These are phyloP conservation scores for Trypanosoma platydactyli DNA, from an alignment of 208 protist species.

Conservation along the genomic window DNA sequence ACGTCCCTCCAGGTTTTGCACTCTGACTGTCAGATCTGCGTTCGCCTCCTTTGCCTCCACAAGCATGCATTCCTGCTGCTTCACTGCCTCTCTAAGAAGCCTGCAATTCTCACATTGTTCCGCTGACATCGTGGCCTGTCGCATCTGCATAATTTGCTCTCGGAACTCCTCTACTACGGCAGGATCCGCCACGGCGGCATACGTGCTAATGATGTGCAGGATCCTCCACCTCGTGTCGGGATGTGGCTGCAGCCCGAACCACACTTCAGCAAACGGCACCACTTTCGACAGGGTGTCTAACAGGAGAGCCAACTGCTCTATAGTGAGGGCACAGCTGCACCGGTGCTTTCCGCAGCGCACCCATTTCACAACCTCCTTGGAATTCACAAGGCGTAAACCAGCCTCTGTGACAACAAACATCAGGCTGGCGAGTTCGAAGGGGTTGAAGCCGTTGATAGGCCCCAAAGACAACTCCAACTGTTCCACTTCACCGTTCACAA, in stretches of 20 bases:
- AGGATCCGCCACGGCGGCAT: conserved; percentile 25
- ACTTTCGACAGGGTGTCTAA: conserved; percentile 52
- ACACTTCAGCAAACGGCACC: conserved; percentile 46
- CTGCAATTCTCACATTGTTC: conserved; percentile 32
- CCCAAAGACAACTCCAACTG: conserved; percentile 15
- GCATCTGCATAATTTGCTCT: conserved; percentile 33
- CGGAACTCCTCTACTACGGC: conserved; percentile 25
- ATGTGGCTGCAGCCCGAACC: conserved; percentile 27
- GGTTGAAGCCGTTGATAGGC: conserved; percentile 20
- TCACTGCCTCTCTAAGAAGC: conserved; percentile 6
- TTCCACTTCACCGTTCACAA: conserved; percentile 35
- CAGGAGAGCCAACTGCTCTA: conserved; percentile 41
- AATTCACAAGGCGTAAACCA: conserved; percentile 35
- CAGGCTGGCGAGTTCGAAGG: conserved; percentile 37
- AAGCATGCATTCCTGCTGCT: conserved; percentile 5
- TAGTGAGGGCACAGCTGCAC: conserved; percentile 24
- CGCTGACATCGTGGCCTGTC: conserved; percentile 3
- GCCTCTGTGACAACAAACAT: conserved; percentile 39
- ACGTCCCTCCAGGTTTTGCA: conserved; percentile 19
- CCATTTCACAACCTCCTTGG: conserved; percentile 43
- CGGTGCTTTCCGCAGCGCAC: conserved; percentile 18
- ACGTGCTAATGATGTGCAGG: conserved; percentile 22
- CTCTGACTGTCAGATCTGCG: conserved; percentile 1
- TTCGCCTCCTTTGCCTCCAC: not conserved
- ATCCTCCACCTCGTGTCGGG: not conserved